Evolutionary conservation across 1,139 yeast genomes (phyloP), one percentile per base, ranked within the genome.

Genomic region (Nakaseomyces delphensis): DNA sequence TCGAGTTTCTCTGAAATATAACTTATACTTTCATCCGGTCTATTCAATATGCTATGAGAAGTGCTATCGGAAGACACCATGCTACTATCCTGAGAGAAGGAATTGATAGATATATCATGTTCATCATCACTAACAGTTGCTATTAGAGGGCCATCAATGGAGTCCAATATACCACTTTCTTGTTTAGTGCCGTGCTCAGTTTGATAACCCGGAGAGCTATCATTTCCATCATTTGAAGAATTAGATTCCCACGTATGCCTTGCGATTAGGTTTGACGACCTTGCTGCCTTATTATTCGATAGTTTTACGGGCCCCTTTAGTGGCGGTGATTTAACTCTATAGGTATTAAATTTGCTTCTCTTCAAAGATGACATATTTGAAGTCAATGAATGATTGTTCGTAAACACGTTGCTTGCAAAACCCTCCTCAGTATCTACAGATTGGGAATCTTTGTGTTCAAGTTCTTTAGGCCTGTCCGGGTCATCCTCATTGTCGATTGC

Each of bases 341-440:
- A 58, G 3, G 63, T 57, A 31, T 52, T 57, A 40, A 58, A 58
- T 42, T 54, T 58, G 38, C 59, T 53, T 42, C 65, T 53, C 40
- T 62, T 56, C 38, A 61, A 43, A 0, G 61, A 60, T 4, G 56
- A 44, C 49, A 53, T 54, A 29, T 49, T 54, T 3, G 62, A 57
- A 3, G 60, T 56, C 44, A 46, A 55, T 33, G 54, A 56, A 11
- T 47, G 42, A 13, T 39, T n/a, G 10, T 13, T 28, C 5, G 24
- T 16, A n/a, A 27, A 16, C 23, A 27, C 27, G 11, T 27, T 27
- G 5, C 23, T 25, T 4, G 27, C 31, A 25, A 25, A 28, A 10
- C 21, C 28, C 11, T 20, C 27, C 16, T 43, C 35, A 25, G 30
- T n/a, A 31, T 39, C 27, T 15, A 39, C 32, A 11, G 16, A 39